phyloP scores from a whole-genome alignment of 257 asterid species.

The Solanum lycopersicoides region DNA sequence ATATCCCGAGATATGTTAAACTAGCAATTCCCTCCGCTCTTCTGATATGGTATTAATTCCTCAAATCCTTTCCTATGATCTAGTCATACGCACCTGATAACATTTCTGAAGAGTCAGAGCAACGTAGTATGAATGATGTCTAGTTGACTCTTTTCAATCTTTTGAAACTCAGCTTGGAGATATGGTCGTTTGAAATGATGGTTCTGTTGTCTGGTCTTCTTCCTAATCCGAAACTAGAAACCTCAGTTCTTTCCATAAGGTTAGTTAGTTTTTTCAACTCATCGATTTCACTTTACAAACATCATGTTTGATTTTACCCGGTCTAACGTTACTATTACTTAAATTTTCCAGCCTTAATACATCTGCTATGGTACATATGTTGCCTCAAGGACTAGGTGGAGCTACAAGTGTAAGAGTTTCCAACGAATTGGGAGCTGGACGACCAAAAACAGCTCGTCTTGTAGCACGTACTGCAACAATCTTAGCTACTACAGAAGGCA shows the following conservation, averaged over 20 bases:
- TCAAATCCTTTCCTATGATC: neutral
- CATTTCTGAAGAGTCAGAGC: neutral
- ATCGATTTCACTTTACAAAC: neutral
- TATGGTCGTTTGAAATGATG: conserved; percentile 69
- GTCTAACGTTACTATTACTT: neutral
- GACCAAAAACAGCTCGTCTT: conserved; percentile 42
- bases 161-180: conserved; percentile 40
- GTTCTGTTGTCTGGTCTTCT: conserved; percentile 59
- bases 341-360: conserved; percentile 46
- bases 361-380: conserved; percentile 49
- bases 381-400: conserved; percentile 64
- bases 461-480: conserved; percentile 38
- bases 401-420: conserved; percentile 58
- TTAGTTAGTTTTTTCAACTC: neutral
- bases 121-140: neutral
- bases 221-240: conserved; percentile 60
- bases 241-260: conserved; percentile 77
- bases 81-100: neutral
- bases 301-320: neutral
- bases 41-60: conserved; percentile 43
- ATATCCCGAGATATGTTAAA: conserved; percentile 40
- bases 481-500: conserved; percentile 42
- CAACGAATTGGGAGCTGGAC: conserved; percentile 58
- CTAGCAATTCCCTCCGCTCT: conserved; percentile 58
- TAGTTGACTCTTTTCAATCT: neutral